phyloP scores from a whole-genome alignment of 2,329 filamentous ascomycete species.

The Microascus cirrosus region DNA sequence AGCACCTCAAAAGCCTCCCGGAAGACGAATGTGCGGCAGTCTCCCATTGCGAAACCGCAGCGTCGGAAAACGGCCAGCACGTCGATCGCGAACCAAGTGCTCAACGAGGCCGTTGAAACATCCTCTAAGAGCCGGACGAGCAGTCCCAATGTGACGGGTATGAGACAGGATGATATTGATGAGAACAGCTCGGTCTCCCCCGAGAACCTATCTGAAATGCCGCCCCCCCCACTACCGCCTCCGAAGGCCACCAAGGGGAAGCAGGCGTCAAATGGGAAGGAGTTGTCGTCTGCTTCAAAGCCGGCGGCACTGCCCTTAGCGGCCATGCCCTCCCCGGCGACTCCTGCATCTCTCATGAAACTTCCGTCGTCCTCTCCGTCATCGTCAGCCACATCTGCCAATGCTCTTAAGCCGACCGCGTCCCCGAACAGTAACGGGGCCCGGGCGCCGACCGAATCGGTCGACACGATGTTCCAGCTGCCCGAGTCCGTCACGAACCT shows the following conservation, averaged over 20 bases:
- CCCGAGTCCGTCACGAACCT: constrained; percentile 54
- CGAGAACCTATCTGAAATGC: constrained; percentile 54
- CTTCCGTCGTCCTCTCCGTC: constrained; percentile 38
- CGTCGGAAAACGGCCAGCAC: constrained; percentile 44
- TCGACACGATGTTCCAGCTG: constrained; percentile 37
- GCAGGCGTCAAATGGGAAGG: neutral
- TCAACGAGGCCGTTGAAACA: constrained; percentile 39
- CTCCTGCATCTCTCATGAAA: constrained; percentile 81
- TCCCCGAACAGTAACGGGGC: neutral
- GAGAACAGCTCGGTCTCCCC: constrained; percentile 56
- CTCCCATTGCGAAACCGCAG: constrained; percentile 60
- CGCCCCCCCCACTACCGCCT: constrained; percentile 55
- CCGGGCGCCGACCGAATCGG: neutral
- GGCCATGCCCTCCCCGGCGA: constrained; percentile 45
- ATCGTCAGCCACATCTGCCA: neutral
- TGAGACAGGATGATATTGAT: constrained; percentile 41
- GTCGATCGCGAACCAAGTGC: constrained; percentile 41
- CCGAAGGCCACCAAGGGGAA: constrained; percentile 33
- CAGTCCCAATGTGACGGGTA: constrained; percentile 11
- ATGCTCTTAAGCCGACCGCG: neutral
- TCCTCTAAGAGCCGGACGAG: neutral
- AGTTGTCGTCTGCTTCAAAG: neutral
- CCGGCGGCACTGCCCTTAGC: neutral
- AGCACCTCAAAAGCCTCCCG: constrained; percentile 37
- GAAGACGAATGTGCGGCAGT: constrained; percentile 51